Evolutionary conservation across 2,329 filamentous ascomycete genomes (phyloP).

Genomic region (Phaeophleospora eucalypticola): DNA sequence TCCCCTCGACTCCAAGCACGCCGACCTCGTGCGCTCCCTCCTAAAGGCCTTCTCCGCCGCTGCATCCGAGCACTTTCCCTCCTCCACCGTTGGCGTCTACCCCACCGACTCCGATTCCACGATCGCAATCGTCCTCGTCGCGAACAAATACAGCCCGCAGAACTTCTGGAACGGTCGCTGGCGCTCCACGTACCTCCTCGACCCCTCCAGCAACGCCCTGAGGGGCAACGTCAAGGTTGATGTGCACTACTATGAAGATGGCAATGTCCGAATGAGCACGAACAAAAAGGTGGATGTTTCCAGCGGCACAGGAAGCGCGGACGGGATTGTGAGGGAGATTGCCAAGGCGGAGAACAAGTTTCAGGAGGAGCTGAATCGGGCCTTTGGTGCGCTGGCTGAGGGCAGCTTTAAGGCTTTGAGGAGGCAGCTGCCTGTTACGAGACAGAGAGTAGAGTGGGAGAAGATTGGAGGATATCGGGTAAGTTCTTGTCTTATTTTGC

Average conservation of each 20-base stretch:
- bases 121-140: conserved; percentile 78
- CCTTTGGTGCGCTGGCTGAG: conserved; percentile 83
- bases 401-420: conserved; percentile 91
- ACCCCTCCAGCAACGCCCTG: conserved; percentile 63
- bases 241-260: conserved; percentile 99
- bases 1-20: conserved; percentile 68
- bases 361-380: conserved; percentile 90
- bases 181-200: conserved; percentile 80
- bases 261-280: conserved; percentile 91
- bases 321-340: conserved; percentile 73
- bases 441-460: conserved; percentile 99
- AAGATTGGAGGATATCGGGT: conserved; percentile 91
- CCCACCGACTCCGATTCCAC: conserved; percentile 71
- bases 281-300: conserved; percentile 66
- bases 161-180: conserved; percentile 99
- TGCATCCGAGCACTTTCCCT: conserved; percentile 82
- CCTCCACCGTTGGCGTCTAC: conserved; percentile 75
- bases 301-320: conserved; percentile 58
- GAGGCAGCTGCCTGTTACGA: conserved; percentile 88
- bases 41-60: conserved; percentile 72
- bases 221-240: conserved; percentile 84
- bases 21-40: conserved; percentile 78
- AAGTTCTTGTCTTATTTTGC: conserved; percentile 36
- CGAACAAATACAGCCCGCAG: conserved; percentile 95
- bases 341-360: conserved; percentile 81